These are phyloP conservation scores for Lentinus tigrinus DNA, from an alignment of 768 basidiomycete species.

Conservation along the genomic window DNA sequence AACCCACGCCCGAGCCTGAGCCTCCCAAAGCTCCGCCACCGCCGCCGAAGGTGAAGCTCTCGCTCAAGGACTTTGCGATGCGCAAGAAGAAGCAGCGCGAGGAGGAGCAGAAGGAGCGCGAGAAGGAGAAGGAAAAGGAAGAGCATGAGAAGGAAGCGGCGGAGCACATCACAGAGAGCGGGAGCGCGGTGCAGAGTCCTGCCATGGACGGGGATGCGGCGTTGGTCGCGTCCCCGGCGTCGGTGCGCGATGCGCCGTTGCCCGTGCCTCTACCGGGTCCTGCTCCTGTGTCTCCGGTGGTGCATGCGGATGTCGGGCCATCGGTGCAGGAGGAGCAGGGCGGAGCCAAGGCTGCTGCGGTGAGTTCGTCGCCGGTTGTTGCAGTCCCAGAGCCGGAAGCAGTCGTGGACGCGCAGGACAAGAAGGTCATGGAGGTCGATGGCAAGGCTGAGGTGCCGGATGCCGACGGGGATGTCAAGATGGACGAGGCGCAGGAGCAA, in stretches of 20 bases:
- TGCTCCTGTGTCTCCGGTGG: neutral
- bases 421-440: neutral
- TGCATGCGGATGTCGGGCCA: too few relatives aligned
- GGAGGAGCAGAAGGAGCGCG: constrained; percentile 31
- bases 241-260: neutral
- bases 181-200: neutral
- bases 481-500: neutral
- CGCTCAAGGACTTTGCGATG: constrained; percentile 56
- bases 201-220: neutral
- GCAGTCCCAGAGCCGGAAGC: neutral
- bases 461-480: neutral
- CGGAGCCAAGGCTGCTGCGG: too few relatives aligned
- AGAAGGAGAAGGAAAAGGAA: constrained; percentile 30
- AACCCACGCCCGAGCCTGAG: neutral
- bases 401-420: neutral
- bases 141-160: neutral
- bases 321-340: too few relatives aligned
- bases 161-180: neutral
- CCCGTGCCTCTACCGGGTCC: too few relatives aligned
- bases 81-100: constrained; percentile 55
- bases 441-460: neutral
- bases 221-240: neutral
- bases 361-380: neutral
- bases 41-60: constrained; percentile 52
- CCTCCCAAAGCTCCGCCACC: constrained; percentile 28